A percentile compares a stretch with the other conserved stretches of the same genome.
phyloP scores from a whole-genome alignment of 2,329 filamentous ascomycete genomes.

The Cordyceps fumosorosea region DNA sequence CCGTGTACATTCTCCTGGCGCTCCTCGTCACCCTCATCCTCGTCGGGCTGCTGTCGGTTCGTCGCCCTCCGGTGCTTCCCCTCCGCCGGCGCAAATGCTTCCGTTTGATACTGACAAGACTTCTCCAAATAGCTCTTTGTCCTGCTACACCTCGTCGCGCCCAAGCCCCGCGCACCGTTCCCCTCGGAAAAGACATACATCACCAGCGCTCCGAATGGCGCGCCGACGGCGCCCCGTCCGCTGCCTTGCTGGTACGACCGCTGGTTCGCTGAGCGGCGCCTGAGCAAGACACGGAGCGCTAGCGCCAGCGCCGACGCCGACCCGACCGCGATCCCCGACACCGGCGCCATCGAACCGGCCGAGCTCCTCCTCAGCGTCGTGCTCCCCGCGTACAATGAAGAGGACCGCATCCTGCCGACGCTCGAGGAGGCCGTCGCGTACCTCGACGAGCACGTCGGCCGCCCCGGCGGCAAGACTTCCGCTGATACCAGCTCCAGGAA shows the following conservation, averaged over 20 bases:
- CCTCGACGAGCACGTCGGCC: slow-evolving; percentile 70
- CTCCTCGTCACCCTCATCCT: slow-evolving; percentile 28
- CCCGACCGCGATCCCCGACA: slow-evolving; percentile 32
- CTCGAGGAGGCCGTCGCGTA: slow-evolving; percentile 86
- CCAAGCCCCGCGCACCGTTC: slow-evolving; percentile 66
- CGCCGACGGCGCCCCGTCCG: slow-evolving; percentile 31
- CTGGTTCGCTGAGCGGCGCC: slow-evolving; percentile 56
- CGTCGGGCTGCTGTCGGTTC: slow-evolving; percentile 33
- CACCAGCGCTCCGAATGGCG: slow-evolving; percentile 59
- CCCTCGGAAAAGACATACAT: slow-evolving; percentile 80
- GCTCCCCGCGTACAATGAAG: slow-evolving; percentile 93
- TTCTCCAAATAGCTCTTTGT: slow-evolving; percentile 46
- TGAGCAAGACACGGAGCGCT: slow-evolving; percentile 33
- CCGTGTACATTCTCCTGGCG: slow-evolving; percentile 32
- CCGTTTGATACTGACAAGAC: neutral
- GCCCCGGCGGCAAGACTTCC: slow-evolving; percentile 18
- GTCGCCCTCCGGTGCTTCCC: slow-evolving; percentile 10
- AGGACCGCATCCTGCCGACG: slow-evolving; percentile 73
- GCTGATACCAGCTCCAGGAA: slow-evolving; percentile 21
- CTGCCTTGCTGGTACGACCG: slow-evolving; percentile 86
- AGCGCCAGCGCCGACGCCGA: neutral
- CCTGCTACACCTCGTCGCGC: slow-evolving; percentile 68
- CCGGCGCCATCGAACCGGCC: slow-evolving; percentile 61
- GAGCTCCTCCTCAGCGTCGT: slow-evolving; percentile 87
- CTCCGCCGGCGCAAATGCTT: neutral